These are phyloP conservation scores for Hortiboletus rubellus DNA, from an alignment of 1,284 basidiomycete genomes.

Conservation along the genomic window DNA sequence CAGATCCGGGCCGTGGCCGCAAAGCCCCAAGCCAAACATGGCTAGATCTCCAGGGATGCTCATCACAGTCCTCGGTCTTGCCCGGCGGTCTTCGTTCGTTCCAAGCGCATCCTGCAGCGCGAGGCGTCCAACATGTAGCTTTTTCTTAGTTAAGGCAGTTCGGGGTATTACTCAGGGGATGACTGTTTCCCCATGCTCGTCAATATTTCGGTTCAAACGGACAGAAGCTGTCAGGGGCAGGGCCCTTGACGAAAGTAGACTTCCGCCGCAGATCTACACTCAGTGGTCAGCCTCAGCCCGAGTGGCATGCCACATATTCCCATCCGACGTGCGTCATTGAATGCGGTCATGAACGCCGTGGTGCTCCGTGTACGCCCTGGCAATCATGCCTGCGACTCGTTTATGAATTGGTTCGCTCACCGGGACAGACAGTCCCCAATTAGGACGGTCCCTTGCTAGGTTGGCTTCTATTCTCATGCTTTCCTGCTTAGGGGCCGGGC, in stretches of 20 bases:
- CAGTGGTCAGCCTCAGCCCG: background rate
- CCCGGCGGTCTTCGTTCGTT: background rate
- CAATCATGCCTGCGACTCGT: background rate
- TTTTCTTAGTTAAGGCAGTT: background rate
- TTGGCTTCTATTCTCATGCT: background rate
- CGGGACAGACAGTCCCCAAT: background rate
- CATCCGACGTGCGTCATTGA: background rate
- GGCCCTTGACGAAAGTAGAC: background rate
- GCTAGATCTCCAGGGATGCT: background rate
- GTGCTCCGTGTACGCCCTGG: background rate
- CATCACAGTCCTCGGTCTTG: too few species aligned
- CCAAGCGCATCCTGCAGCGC: background rate
- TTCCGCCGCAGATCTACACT: conserved; percentile 4
- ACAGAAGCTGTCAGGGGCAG: background rate
- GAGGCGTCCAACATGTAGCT: background rate
- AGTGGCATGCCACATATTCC: background rate
- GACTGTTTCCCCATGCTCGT: background rate
- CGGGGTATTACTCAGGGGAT: background rate
- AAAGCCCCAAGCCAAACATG: background rate
- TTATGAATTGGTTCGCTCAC: background rate
- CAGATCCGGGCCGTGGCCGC: background rate
- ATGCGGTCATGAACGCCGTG: background rate
- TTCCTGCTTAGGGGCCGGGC: background rate
- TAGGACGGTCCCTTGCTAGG: background rate
- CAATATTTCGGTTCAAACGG: background rate